Conservation (phyloP, 2,329 filamentous ascomycete genomes). For the Albifimbria verrucaria region DNA sequence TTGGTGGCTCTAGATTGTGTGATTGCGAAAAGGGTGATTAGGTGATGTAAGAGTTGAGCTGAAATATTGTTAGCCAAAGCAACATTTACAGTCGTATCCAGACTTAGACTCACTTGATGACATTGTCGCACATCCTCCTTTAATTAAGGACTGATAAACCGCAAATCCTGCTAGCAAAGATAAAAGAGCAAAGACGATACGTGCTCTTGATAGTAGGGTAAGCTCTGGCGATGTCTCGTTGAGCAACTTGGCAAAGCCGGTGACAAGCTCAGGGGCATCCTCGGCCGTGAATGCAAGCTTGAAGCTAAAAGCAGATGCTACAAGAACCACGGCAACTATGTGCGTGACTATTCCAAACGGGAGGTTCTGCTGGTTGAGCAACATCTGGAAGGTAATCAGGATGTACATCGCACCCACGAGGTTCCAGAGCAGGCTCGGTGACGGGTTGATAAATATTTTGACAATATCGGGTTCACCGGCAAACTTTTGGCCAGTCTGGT, state of each 20-base stretch:
- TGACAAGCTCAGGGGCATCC: slow-evolving; percentile 81
- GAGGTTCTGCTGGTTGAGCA: slow-evolving; percentile 37
- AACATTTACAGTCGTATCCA: background rate
- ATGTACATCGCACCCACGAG: slow-evolving; percentile 69
- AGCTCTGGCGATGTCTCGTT: slow-evolving; percentile 38
- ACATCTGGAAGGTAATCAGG: slow-evolving; percentile 47
- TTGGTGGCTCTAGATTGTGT: slow-evolving; percentile 86
- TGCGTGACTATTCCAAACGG: slow-evolving; percentile 38
- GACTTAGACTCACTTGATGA: background rate
- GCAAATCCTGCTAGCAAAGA: slow-evolving; percentile 34
- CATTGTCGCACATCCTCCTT: slow-evolving; percentile 16
- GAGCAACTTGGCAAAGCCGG: slow-evolving; percentile 39
- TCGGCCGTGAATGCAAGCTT: slow-evolving; percentile 85
- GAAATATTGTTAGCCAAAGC: slow-evolving; percentile 8
- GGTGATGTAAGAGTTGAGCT: slow-evolving; percentile 58
- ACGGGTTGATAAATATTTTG: slow-evolving; percentile 61
- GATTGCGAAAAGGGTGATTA: slow-evolving; percentile 74
- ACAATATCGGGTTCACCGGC: slow-evolving; percentile 88
- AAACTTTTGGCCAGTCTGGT: slow-evolving; percentile 95
- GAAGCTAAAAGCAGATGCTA: slow-evolving; percentile 67
- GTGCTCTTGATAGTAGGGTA: slow-evolving; percentile 45
- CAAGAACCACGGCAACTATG: slow-evolving; percentile 38
- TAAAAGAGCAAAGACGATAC: slow-evolving; percentile 49
- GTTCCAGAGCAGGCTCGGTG: slow-evolving; percentile 69
- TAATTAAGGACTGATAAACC: slow-evolving; percentile 34